A percentile compares a stretch with the other conserved stretches of the same genome.
Evolutionary conservation across 2,329 filamentous ascomycete genomes (phyloP).

Genomic region (Colletotrichum tanaceti): DNA sequence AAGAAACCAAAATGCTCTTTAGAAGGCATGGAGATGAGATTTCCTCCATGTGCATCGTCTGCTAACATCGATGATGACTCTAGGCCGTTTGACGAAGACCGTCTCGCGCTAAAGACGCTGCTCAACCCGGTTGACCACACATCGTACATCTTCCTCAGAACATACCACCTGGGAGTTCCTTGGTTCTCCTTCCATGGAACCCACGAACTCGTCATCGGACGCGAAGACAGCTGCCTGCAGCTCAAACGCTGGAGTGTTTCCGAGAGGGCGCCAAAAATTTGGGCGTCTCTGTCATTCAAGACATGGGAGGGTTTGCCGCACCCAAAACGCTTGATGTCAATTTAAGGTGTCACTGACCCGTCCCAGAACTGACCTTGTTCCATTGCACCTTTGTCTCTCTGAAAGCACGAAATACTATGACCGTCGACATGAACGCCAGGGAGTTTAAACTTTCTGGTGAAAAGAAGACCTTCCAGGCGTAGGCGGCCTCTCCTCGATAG

Average conservation of each 20-base stretch:
- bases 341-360: conserved; percentile 40
- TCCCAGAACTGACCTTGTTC: conserved; percentile 68
- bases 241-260: conserved; percentile 64
- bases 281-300: conserved; percentile 67
- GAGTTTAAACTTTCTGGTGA: conserved; percentile 64
- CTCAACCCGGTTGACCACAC: conserved; percentile 56
- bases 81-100: conserved; percentile 54
- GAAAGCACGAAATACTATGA: conserved; percentile 62
- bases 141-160: conserved; percentile 62
- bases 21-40: conserved; percentile 57
- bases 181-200: conserved; percentile 64
- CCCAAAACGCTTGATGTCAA: background rate
- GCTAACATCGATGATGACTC: background rate
- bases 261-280: conserved; percentile 59
- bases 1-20: conserved; percentile 64
- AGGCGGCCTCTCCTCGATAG: conserved; percentile 47
- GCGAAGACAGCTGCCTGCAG: conserved; percentile 61
- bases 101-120: conserved; percentile 65
- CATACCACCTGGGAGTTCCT: conserved; percentile 52
- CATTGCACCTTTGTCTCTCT: conserved; percentile 69
- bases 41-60: conserved; percentile 13
- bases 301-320: conserved; percentile 67
- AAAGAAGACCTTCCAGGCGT: conserved; percentile 67
- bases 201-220: conserved; percentile 65
- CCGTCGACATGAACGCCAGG: conserved; percentile 55